phyloP scores from a whole-genome alignment of 1,284 basidiomycete genomes.

The Fomitopsis schrenkii region DNA sequence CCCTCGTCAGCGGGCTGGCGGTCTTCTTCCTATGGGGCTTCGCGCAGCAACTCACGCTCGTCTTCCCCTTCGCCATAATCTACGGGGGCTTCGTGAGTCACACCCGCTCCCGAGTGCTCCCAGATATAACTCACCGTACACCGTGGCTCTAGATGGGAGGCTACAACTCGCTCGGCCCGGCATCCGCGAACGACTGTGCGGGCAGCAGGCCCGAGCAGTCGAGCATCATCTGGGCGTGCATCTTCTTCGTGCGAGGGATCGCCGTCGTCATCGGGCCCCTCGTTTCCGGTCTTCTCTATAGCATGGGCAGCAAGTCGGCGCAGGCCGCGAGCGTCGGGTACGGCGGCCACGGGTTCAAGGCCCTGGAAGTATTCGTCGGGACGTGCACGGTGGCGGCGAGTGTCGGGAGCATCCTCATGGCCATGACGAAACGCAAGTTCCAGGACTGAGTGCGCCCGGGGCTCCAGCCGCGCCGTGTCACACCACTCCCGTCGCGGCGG shows the following conservation, averaged over 20 bases:
- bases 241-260: conserved; percentile 21
- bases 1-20: conserved; percentile 21
- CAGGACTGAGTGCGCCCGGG: background rate
- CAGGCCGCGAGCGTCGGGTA: conserved; percentile 9
- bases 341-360: conserved; percentile 20
- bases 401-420: conserved; percentile 18
- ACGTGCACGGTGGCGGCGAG: conserved; percentile 20
- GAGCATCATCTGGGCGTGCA: conserved; percentile 22
- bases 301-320: conserved; percentile 15
- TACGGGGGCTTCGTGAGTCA: conserved; percentile 24
- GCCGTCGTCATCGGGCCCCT: conserved; percentile 24
- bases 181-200: conserved; percentile 23
- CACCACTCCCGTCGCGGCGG: background rate
- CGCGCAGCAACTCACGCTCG: conserved; percentile 19
- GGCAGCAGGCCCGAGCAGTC: conserved; percentile 21
- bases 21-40: conserved; percentile 28
- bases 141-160: conserved; percentile 19
- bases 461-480: background rate
- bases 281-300: conserved; percentile 22
- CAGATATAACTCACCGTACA: background rate
- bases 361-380: conserved; percentile 27
- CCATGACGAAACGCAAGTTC: conserved; percentile 10
- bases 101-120: background rate
- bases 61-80: conserved; percentile 23
- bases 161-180: conserved; percentile 24